These are phyloP conservation scores for Jatropha podagrica DNA, from an alignment of 441 rosid genomes.

Conservation along the genomic window DNA sequence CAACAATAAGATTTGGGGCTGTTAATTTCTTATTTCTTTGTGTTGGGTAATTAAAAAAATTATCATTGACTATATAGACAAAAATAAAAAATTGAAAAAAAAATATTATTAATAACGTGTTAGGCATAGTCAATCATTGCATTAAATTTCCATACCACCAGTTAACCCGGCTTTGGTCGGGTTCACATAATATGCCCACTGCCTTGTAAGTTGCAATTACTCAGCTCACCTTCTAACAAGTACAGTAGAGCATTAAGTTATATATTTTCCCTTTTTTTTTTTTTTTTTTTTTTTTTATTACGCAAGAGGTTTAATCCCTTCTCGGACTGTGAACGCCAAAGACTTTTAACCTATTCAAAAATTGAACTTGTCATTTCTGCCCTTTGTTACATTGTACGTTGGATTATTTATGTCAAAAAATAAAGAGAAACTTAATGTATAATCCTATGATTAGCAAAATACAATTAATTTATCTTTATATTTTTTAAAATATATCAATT, in stretches of 20 bases:
- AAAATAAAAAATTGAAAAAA: not conserved
- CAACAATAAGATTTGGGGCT: constrained; percentile 14
- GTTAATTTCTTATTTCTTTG: not conserved
- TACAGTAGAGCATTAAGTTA: not conserved
- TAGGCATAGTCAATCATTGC: constrained; percentile 49
- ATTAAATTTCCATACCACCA: constrained; percentile 34
- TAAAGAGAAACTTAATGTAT: too few relatives aligned
- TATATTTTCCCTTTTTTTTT: too few relatives aligned
- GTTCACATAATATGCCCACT: constrained; percentile 39
- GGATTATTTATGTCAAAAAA: too few relatives aligned
- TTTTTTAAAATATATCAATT: too few relatives aligned
- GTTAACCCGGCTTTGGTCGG: constrained; percentile 46
- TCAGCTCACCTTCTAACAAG: constrained; percentile 22
- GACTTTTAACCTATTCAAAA: too few relatives aligned
- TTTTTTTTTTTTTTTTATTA: too few relatives aligned
- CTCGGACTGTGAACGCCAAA: too few relatives aligned
- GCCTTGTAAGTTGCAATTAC: not conserved
- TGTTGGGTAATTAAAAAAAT: not conserved
- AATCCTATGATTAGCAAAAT: too few relatives aligned
- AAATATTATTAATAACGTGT: constrained; percentile 6
- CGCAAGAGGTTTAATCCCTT: too few relatives aligned
- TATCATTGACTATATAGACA: not conserved
- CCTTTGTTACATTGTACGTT: too few relatives aligned
- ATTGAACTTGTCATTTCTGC: too few relatives aligned
- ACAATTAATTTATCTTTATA: too few relatives aligned